phyloP scores from a whole-genome alignment of 352 stramenopile genomes.

The Phytophthora ramorum region DNA sequence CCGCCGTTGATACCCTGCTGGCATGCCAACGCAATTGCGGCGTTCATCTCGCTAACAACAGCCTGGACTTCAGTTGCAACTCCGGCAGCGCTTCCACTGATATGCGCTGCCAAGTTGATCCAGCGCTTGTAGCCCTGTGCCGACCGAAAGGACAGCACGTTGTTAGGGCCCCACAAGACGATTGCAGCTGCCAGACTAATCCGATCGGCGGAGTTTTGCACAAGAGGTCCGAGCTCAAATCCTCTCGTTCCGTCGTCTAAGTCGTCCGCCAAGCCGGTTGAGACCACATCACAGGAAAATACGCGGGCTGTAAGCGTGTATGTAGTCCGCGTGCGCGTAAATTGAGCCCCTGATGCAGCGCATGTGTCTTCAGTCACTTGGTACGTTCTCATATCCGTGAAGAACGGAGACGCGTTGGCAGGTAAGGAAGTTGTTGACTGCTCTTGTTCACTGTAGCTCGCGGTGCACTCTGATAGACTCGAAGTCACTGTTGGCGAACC shows the following conservation, averaged over 20 bases:
- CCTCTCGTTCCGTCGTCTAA: constrained; percentile 44
- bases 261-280: constrained; percentile 57
- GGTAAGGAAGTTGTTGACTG: constrained; percentile 21
- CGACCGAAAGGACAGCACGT: constrained; percentile 55
- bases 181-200: constrained; percentile 46
- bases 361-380: constrained; percentile 46
- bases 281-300: constrained; percentile 56
- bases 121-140: constrained; percentile 56
- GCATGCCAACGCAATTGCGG: constrained; percentile 29
- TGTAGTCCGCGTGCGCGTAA: constrained; percentile 37
- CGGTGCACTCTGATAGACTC: constrained; percentile 24
- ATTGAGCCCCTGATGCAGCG: constrained; percentile 21
- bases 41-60: constrained; percentile 47
- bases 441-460: constrained; percentile 41
- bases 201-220: constrained; percentile 16
- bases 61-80: constrained; percentile 9
- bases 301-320: constrained; percentile 40
- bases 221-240: constrained; percentile 53
- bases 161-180: constrained; percentile 52
- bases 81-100: neutral
- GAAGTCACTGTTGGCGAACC: constrained; percentile 19
- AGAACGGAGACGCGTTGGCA: constrained; percentile 46
- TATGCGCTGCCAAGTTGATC: constrained; percentile 32
- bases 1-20: constrained; percentile 29
- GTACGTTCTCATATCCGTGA: constrained; percentile 45